Conservation (phyloP, 169 alveolate genomes). For the Miamiensis avidus region DNA sequence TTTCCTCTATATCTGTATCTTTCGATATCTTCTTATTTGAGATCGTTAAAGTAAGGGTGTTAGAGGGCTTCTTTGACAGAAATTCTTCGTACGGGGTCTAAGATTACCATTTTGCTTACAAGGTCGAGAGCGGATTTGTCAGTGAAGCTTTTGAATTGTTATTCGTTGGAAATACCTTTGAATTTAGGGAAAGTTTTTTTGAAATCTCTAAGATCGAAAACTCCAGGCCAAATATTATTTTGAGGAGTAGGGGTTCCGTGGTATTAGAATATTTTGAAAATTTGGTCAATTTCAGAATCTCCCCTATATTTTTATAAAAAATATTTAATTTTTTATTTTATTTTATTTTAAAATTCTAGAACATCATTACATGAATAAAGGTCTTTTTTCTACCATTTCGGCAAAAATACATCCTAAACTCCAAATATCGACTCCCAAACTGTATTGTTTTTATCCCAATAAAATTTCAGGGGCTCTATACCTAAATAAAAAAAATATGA, state of each 20-base stretch:
- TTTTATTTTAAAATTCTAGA: too few relatives aligned
- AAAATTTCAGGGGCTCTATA: constrained; percentile 99
- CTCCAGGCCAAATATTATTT: constrained; percentile 91
- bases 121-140: constrained; percentile 65
- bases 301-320: constrained; percentile 40
- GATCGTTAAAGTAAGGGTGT: constrained; percentile 84
- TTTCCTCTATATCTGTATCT: constrained; percentile 13
- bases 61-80: constrained; percentile 77
- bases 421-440: constrained; percentile 99
- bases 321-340: not conserved
- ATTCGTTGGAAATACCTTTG: constrained; percentile 37
- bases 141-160: constrained; percentile 42
- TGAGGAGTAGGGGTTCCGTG: constrained; percentile 94
- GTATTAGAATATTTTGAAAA: constrained; percentile 94
- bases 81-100: constrained; percentile 85
- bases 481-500: not conserved
- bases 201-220: constrained; percentile 92
- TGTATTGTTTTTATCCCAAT: constrained; percentile 97
- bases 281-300: constrained; percentile 96
- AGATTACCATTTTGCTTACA: constrained; percentile 60
- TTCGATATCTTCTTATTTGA: constrained; percentile 55
- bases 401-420: constrained; percentile 96
- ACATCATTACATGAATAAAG: constrained; percentile 93
- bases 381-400: constrained; percentile 98
- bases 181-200: constrained; percentile 79